phyloP scores from a whole-genome alignment of 129 eudicot genomes.

The Saposhnikovia divaricata region DNA sequence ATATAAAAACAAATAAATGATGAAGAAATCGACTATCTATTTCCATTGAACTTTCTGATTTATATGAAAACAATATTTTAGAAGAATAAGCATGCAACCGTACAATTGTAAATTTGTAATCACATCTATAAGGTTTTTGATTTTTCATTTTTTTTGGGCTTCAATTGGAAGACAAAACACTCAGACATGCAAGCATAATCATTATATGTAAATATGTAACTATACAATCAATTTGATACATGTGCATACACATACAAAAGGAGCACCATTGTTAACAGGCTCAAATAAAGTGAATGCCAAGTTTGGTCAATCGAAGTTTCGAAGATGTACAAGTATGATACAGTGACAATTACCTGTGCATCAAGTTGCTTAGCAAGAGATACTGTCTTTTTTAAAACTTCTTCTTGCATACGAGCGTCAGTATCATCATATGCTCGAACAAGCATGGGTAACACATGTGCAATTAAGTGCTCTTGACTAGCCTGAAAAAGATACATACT shows the following conservation, averaged over 20 bases:
- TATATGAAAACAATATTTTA: background rate
- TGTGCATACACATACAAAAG: background rate
- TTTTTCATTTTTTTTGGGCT: background rate
- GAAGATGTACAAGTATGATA: background rate
- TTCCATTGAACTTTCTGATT: background rate
- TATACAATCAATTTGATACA: background rate
- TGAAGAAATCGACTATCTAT: background rate
- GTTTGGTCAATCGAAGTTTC: constrained; percentile 4
- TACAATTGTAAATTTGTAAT: background rate
- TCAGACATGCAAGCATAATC: background rate
- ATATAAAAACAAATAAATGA: background rate
- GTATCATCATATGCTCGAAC: constrained; percentile 94
- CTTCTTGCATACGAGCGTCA: constrained; percentile 98
- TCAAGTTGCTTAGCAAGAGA: constrained; percentile 79
- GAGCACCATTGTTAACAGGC: too few relatives aligned
- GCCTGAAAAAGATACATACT: constrained; percentile 44
- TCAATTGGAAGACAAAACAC: background rate
- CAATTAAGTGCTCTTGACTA: constrained; percentile 62
- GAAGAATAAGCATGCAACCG: background rate
- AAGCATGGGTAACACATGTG: constrained; percentile 89
- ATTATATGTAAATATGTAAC: background rate
- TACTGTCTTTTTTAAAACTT: constrained; percentile 74
- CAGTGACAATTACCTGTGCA: constrained; percentile 49
- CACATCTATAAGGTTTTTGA: background rate
- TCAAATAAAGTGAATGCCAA: background rate